Conservation (phyloP, 108 stramenopile genomes). For the Skeletonema potamos region DNA sequence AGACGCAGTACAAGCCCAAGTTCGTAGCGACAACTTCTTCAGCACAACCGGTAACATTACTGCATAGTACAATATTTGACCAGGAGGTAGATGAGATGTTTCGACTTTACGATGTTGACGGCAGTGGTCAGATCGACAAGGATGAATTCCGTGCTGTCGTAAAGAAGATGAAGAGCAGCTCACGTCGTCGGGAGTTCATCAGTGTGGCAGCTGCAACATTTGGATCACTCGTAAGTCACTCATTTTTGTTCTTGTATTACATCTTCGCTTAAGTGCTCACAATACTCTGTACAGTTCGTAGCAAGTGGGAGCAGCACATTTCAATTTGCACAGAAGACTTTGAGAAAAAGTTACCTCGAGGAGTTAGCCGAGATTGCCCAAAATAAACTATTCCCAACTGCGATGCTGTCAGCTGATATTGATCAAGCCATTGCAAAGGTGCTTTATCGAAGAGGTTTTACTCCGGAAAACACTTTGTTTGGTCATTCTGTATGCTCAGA, state of each 20-base stretch:
- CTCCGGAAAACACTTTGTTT: constrained; percentile 41
- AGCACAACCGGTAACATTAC: not conserved
- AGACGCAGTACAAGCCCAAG: not conserved
- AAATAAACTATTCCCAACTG: constrained; percentile 31
- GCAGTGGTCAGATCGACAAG: constrained; percentile 24
- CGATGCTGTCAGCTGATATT: constrained; percentile 23
- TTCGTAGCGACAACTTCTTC: not conserved
- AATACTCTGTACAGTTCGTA: constrained; percentile 14
- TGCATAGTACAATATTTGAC: not conserved
- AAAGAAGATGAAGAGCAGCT: constrained; percentile 15
- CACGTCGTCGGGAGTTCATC: constrained; percentile 29
- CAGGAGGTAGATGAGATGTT: constrained; percentile 3
- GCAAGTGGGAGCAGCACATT: constrained; percentile 12
- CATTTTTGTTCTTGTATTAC: not conserved
- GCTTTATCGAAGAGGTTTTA: constrained; percentile 21
- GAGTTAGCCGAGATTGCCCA: constrained; percentile 13
- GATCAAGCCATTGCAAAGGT: constrained; percentile 28
- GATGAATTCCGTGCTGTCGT: constrained; percentile 34
- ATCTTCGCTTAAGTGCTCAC: not conserved
- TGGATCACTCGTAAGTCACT: constrained; percentile 13
- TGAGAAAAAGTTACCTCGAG: constrained; percentile 20
- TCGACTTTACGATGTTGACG: constrained; percentile 23
- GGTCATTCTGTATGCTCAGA: constrained; percentile 37
- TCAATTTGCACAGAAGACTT: constrained; percentile 33
- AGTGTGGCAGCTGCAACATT: constrained; percentile 29